Percentiles rank a stretch among this genome's conserved stretches.
These are phyloP conservation scores for Botrytis sinoallii DNA, from an alignment of 2,329 filamentous ascomycete genomes.

Conservation along the genomic window DNA sequence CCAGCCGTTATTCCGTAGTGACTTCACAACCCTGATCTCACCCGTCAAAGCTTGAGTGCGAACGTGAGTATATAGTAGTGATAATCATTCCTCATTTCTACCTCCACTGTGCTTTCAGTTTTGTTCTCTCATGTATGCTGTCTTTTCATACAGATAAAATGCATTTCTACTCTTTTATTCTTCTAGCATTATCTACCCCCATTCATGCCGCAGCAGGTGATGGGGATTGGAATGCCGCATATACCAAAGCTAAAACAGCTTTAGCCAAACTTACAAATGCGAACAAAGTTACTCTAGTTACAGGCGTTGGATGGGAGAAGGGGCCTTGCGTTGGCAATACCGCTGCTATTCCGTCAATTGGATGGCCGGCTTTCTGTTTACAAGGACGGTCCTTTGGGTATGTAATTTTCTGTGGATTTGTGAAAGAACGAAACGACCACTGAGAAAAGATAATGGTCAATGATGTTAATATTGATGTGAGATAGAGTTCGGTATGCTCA, in stretches of 20 bases:
- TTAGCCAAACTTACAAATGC: conserved; percentile 66
- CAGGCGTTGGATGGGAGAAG: conserved; percentile 73
- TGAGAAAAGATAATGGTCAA: neutral
- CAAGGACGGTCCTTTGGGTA: conserved; percentile 75
- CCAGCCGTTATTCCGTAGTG: neutral
- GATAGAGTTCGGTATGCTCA: conserved; percentile 60
- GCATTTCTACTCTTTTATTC: conserved; percentile 10
- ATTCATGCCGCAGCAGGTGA: conserved; percentile 25
- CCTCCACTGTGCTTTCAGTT: neutral
- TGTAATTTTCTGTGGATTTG: conserved; percentile 8
- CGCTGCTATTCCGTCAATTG: conserved; percentile 52
- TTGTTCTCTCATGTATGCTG: neutral
- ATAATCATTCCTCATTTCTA: neutral
- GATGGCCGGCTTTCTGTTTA: conserved; percentile 71
- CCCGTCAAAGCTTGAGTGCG: neutral
- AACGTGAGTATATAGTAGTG: neutral
- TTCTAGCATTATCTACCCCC: conserved; percentile 25
- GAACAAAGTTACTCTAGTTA: conserved; percentile 78
- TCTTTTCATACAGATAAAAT: neutral
- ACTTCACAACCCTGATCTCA: neutral
- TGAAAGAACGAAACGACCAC: neutral
- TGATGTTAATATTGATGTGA: conserved; percentile 4
- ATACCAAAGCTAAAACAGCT: conserved; percentile 64
- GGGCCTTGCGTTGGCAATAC: conserved; percentile 66
- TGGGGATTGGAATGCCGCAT: conserved; percentile 62